Base-by-base conservation (phyloP, 306 rosid species). In the Alnus rubra region DNA sequence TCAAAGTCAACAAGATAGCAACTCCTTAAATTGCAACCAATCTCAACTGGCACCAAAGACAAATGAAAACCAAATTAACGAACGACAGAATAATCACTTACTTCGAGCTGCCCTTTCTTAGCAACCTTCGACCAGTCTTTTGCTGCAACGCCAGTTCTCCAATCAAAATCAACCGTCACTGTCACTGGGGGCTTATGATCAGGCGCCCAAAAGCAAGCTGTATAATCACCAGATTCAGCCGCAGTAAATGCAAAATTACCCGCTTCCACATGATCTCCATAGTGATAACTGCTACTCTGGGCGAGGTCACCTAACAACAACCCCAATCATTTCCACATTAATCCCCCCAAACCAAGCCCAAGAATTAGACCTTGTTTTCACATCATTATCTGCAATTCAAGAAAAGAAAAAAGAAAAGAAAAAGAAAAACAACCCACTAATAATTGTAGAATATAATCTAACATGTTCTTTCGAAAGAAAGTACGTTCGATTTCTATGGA, bases 51-150 rank as follows among this genome's bases (percentile, higher is more conserved):
- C 54, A 71, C 59, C 44, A 55, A 79, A 55, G 30, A 65, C 11
- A 28, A 74, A 14, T 5, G 4, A 79, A 51, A 33, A 80, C 67
- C 50, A 71, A 70, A 73, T 33, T 49, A 72, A 16, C 63, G 53
- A 72, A 73, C 63, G 71, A 42, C 7, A 45, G 31, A 8, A 48
- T 78, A 7, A 54, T 60, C 35, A 74, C 98, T 84, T 86, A 95
- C 99, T 71, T 95, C 96, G 76, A 95, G 23, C 80, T 95, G 91
- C 73, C 98, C 98, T 83, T 89, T 93, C 91, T 90, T 93, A 80
- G 98, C 99, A 88, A 95, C 94, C 63, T 88, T 91, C 60, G 99
- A 82, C 99, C 99, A 95, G 79, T 91, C 98, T 71, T 84, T 89
- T 31, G 99, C 91, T 65, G 96, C 91, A 86, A 95, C 83, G 47